Evolutionary conservation across 2,329 filamentous ascomycete species (phyloP).

Genomic region (Fusarium sp.): DNA sequence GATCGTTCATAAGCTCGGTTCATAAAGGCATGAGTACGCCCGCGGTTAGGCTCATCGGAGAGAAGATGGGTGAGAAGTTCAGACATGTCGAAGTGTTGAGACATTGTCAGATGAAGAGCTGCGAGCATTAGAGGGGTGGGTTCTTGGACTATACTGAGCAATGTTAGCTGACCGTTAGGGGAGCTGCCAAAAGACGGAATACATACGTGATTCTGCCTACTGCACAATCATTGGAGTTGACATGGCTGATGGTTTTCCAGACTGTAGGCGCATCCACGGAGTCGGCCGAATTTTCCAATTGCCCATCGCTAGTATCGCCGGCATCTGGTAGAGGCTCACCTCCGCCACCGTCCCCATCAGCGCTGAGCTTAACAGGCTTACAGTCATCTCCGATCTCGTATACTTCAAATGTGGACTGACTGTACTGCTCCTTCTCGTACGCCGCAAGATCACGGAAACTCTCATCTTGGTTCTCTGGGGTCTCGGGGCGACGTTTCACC

Average conservation of each 20-base stretch:
- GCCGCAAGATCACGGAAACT: slow-evolving; percentile 52
- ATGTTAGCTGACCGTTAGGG: slow-evolving; percentile 2
- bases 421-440: slow-evolving; percentile 54
- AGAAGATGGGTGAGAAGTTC: slow-evolving; percentile 68
- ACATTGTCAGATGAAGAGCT: slow-evolving; percentile 68
- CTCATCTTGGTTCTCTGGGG: slow-evolving; percentile 44
- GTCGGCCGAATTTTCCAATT: slow-evolving; percentile 43
- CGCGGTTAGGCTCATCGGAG: slow-evolving; percentile 57
- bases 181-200: too few species aligned
- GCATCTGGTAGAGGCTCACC: slow-evolving; percentile 39
- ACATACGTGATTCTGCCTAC: slow-evolving; percentile 69
- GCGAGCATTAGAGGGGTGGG: slow-evolving; percentile 70
- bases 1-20: slow-evolving; percentile 59
- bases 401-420: slow-evolving; percentile 66
- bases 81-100: slow-evolving; percentile 70
- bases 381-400: slow-evolving; percentile 66
- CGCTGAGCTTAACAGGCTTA: slow-evolving; percentile 49
- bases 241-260: slow-evolving; percentile 56
- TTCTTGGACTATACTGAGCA: slow-evolving; percentile 66
- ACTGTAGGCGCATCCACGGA: slow-evolving; percentile 55
- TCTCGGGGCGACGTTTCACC: slow-evolving; percentile 50
- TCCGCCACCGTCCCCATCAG: slow-evolving; percentile 46
- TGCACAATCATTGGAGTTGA: slow-evolving; percentile 54
- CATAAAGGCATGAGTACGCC: slow-evolving; percentile 61
- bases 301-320: slow-evolving; percentile 44